Conservation (phyloP, 768 basidiomycete species). For the Lepiota brunneoincarnata region DNA sequence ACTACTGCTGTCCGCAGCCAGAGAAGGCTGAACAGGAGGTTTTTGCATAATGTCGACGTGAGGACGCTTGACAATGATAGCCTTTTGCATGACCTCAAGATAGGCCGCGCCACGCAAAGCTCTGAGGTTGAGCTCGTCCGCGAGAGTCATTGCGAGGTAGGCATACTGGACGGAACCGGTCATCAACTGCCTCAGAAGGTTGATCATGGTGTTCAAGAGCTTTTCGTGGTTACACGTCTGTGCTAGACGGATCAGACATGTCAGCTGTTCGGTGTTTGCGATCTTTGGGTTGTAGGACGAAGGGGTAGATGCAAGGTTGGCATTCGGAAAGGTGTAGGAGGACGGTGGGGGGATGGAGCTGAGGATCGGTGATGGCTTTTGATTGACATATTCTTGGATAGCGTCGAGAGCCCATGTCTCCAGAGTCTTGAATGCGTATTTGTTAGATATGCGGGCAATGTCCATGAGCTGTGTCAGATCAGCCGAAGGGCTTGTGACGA, state of each 20-base stretch:
- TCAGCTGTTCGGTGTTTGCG: slow-evolving; percentile 46
- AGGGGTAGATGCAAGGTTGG: slow-evolving; percentile 7
- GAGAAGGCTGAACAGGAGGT: slow-evolving; percentile 15
- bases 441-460: slow-evolving; percentile 65
- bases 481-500: slow-evolving; percentile 43
- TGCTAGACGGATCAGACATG: slow-evolving; percentile 62
- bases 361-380: slow-evolving; percentile 50
- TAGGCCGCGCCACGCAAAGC: slow-evolving; percentile 64
- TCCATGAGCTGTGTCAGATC: slow-evolving; percentile 46
- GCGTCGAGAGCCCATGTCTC: slow-evolving; percentile 76
- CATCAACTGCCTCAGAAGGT: slow-evolving; percentile 61
- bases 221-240: slow-evolving; percentile 63
- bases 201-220: slow-evolving; percentile 59
- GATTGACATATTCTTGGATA: slow-evolving; percentile 67
- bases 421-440: slow-evolving; percentile 71
- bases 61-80: slow-evolving; percentile 38
- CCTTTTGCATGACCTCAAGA: slow-evolving; percentile 71
- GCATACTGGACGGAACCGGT: slow-evolving; percentile 60
- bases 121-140: slow-evolving; percentile 65
- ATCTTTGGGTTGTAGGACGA: slow-evolving; percentile 16
- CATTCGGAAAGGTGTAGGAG: slow-evolving; percentile 23
- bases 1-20: slow-evolving; percentile 1
- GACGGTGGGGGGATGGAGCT: slow-evolving; percentile 40
- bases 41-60: slow-evolving; percentile 26
- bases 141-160: slow-evolving; percentile 69